phyloP scores from a whole-genome alignment of 768 basidiomycete species.

The Suillus fuscotomentosus region DNA sequence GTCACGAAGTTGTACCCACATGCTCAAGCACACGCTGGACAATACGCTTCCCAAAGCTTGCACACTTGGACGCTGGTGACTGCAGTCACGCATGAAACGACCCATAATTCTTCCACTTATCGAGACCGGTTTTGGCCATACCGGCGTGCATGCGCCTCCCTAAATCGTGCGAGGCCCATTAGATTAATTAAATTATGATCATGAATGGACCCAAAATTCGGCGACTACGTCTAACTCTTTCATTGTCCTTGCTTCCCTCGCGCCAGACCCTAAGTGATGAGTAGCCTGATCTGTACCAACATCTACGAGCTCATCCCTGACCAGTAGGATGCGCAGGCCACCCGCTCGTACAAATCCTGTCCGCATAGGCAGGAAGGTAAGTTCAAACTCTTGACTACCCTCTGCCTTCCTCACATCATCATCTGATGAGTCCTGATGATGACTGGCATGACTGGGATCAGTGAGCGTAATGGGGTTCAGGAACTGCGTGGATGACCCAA shows the following conservation, averaged over 20 bases:
- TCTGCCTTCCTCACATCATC: constrained; percentile 29
- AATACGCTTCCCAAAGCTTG: constrained; percentile 45
- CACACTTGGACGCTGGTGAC: constrained; percentile 76
- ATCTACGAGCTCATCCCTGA: constrained; percentile 52
- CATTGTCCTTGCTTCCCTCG: constrained; percentile 45
- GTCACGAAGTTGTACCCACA: constrained; percentile 61
- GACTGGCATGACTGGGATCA: constrained; percentile 4
- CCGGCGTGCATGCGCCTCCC: too few species aligned
- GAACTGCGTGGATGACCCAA: constrained; percentile 51
- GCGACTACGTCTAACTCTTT: constrained; percentile 72
- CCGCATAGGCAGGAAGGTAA: constrained; percentile 57
- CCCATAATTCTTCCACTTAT: constrained; percentile 15
- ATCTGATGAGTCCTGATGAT: constrained; percentile 10
- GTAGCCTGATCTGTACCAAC: constrained; percentile 23
- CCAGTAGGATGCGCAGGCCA: constrained; percentile 66
- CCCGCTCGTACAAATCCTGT: constrained; percentile 65
- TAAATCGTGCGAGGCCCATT: too few species aligned
- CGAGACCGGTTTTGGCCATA: too few species aligned
- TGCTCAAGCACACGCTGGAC: constrained; percentile 28
- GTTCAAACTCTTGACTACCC: constrained; percentile 56
- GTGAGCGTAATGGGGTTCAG: constrained; percentile 43
- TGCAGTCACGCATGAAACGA: constrained; percentile 26
- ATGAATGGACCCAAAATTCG: constrained; percentile 63
- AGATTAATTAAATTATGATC: constrained; percentile 6
- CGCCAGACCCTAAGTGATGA: constrained; percentile 15